Evolutionary conservation across 768 basidiomycete species (phyloP).

Genomic region (Suillus bovinus): DNA sequence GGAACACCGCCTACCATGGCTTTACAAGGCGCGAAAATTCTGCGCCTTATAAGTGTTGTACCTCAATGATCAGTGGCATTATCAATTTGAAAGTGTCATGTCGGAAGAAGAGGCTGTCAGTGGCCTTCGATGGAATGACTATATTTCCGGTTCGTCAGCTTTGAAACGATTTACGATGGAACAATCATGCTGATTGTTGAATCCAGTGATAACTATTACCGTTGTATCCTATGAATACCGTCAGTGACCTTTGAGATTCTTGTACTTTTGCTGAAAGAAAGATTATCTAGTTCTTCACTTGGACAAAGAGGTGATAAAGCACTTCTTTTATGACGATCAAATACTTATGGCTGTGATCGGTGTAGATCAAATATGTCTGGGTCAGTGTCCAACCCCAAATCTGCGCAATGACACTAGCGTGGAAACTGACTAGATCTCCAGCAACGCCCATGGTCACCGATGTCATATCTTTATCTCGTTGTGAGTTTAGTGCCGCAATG

Average conservation of each 20-base stretch:
- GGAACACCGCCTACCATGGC: background rate
- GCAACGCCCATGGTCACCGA: background rate
- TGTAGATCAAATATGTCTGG: background rate
- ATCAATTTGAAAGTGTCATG: background rate
- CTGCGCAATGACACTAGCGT: no score
- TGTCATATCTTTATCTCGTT: background rate
- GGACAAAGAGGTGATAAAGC: background rate
- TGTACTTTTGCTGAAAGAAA: background rate
- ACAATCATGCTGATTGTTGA: background rate
- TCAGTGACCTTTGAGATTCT: background rate
- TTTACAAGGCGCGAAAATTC: background rate
- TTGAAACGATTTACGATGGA: background rate
- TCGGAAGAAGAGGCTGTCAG: background rate
- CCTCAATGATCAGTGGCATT: background rate
- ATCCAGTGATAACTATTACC: background rate
- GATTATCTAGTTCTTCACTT: background rate
- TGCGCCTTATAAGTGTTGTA: background rate
- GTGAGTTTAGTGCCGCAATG: background rate
- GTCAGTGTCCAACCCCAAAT: background rate
- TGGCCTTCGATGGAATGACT: background rate
- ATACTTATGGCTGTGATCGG: background rate
- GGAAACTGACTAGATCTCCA: background rate
- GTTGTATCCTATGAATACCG: background rate
- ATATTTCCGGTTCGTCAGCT: background rate
- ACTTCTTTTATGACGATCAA: background rate